These are phyloP conservation scores for Entophlyctis helioformis DNA, from an alignment of 192 early-diverging fungal species.

Conservation along the genomic window DNA sequence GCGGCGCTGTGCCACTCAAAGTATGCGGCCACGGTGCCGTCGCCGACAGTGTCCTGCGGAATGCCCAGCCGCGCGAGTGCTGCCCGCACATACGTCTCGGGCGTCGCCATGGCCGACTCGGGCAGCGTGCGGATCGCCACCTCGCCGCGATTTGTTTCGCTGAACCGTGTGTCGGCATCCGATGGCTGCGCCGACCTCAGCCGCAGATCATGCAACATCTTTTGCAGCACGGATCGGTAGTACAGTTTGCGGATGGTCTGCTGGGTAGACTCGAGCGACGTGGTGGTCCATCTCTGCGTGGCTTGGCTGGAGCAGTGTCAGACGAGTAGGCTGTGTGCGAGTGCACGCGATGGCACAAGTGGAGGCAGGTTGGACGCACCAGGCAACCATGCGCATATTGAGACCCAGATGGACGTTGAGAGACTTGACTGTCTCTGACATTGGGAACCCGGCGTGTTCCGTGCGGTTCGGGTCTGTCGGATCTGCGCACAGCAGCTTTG, in stretches of 20 bases:
- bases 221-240: conserved; percentile 52
- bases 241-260: conserved; percentile 51
- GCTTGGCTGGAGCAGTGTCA: conserved; percentile 41
- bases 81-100: too few species aligned
- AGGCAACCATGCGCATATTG: not conserved
- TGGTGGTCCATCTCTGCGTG: conserved; percentile 47
- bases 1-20: conserved; percentile 10
- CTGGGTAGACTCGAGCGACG: conserved; percentile 27
- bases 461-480: too few species aligned
- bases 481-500: too few species aligned
- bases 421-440: conserved; percentile 13
- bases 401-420: not conserved
- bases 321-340: not conserved
- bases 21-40: conserved; percentile 23
- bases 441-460: conserved; percentile 35
- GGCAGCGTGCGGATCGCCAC: too few species aligned
- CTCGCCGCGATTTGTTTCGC: too few species aligned
- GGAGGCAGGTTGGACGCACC: not conserved
- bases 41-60: conserved; percentile 1
- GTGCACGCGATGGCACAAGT: not conserved
- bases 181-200: too few species aligned
- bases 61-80: conserved; percentile 37
- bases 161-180: too few species aligned
- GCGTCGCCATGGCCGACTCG: too few species aligned
- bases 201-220: conserved; percentile 1